Conservation (phyloP, 768 basidiomycete genomes). For the Lactarius vividus region DNA sequence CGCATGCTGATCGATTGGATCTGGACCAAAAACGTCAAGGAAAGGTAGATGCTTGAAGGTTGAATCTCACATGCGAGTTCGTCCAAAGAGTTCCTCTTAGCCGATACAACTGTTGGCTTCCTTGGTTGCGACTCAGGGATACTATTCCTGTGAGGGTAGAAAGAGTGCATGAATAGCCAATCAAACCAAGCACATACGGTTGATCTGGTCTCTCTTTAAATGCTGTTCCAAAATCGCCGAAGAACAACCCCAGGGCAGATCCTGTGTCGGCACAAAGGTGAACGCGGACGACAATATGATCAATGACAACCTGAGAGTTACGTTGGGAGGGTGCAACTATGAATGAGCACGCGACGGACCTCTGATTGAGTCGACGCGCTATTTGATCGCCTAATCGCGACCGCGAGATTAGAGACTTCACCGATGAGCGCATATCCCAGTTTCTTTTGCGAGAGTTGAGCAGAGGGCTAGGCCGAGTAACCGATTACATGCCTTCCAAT, state of each 20-base stretch:
- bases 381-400: slow-evolving; percentile 17
- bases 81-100: slow-evolving; percentile 14
- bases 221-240: slow-evolving; percentile 47
- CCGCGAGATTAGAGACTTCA: slow-evolving; percentile 50
- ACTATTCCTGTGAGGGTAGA: slow-evolving; percentile 1
- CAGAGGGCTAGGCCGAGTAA: not conserved
- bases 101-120: slow-evolving; percentile 20
- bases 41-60: not conserved
- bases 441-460: slow-evolving; percentile 37
- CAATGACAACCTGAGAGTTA: slow-evolving; percentile 49
- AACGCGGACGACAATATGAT: slow-evolving; percentile 51
- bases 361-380: slow-evolving; percentile 5
- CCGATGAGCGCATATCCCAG: slow-evolving; percentile 68
- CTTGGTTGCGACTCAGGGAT: slow-evolving; percentile 2
- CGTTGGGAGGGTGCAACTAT: not conserved
- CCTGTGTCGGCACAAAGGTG: slow-evolving; percentile 81
- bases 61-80: slow-evolving; percentile 33
- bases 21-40: slow-evolving; percentile 36
- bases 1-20: slow-evolving; percentile 78
- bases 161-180: not conserved
- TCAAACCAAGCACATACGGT: slow-evolving; percentile 25
- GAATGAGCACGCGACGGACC: slow-evolving; percentile 6
- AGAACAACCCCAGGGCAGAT: slow-evolving; percentile 54
- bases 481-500: slow-evolving; percentile 62
- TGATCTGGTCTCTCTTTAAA: slow-evolving; percentile 38